Conservation (phyloP, 495 filamentous ascomycete genomes). For the Chaetomidium leptoderma region DNA sequence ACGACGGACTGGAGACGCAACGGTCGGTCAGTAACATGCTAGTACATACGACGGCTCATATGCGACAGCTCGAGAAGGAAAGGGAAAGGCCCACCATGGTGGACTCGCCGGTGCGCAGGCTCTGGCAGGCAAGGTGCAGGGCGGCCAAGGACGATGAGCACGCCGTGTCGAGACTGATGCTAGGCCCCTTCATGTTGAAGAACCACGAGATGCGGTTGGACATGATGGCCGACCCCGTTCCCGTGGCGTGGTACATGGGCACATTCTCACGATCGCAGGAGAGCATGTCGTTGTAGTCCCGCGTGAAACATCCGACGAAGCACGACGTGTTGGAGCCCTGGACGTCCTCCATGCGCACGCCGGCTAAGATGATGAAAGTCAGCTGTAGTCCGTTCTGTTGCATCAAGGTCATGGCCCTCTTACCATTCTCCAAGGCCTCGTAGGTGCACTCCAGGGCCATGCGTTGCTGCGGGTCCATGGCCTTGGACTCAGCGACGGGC, state of each 20-base stretch:
- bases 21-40: no score
- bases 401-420: slow-evolving; percentile 34
- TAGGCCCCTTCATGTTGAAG: slow-evolving; percentile 44
- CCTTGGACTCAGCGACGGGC: slow-evolving; percentile 54
- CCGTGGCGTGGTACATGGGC: slow-evolving; percentile 46
- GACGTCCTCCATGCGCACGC: slow-evolving; percentile 10
- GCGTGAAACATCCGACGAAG: not conserved
- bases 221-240: slow-evolving; percentile 29
- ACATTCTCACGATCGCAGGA: not conserved
- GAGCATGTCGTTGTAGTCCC: not conserved
- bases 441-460: slow-evolving; percentile 69
- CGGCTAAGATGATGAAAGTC: not conserved
- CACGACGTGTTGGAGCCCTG: not conserved
- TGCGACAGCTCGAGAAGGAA: slow-evolving; percentile 33
- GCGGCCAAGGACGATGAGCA: slow-evolving; percentile 52
- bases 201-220: slow-evolving; percentile 50
- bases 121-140: slow-evolving; percentile 49
- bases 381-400: no score
- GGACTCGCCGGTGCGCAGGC: slow-evolving; percentile 38
- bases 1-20: slow-evolving; percentile 40
- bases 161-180: slow-evolving; percentile 46
- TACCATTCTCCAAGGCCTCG: slow-evolving; percentile 67
- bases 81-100: slow-evolving; percentile 11
- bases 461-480: slow-evolving; percentile 69
- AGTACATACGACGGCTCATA: not conserved